Evolutionary conservation across 2,329 filamentous ascomycete genomes (phyloP), one percentile per base, ranked within the genome.

Genomic region (Alternaria gaisen): DNA sequence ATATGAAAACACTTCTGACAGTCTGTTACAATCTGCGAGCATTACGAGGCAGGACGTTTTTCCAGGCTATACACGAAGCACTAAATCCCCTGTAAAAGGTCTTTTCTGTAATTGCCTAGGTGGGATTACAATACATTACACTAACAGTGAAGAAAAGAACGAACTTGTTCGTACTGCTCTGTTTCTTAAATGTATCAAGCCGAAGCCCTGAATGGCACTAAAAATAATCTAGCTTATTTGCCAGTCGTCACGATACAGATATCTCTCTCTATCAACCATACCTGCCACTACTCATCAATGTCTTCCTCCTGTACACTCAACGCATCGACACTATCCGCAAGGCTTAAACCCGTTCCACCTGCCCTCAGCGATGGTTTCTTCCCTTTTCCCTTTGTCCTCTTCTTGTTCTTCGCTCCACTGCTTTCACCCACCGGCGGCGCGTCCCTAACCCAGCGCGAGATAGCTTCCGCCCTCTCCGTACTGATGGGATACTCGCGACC

Each of bases 401-500:
- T 73, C 64, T 77, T 50, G 7, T 36, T 80, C 71, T 74, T 80
- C 61, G 74, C 75, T 43, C 69, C 75, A 1, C 58, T 59, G 1
- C 69, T 79, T 32, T 79, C 79, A 46, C 79, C 73, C 1, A 72
- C 60, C 11, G 78, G 58, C n/a, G 82, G 82, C 32, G 81, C 80
- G 62, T 84, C 83, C 28, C 79, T 69, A 16, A 94, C 85, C 91
- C 92, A 95, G 42, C 86, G 80, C 0, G 88, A 86, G 59, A 94
- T 87, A 18, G 86, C 85, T 48, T 87, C 84, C 0, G 91, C 91
- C 22, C 91, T 84, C 64, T 91, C 89, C 1, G 90, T 91, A 18
- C 85, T 83, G 64, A 92, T 88, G 3, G 87, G 87, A 73, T 91
- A 91, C 65, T 92, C 90, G 69, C 87, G 87, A 0, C 85, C 86